These are phyloP conservation scores for Cenchrus purpureus DNA, from an alignment of 176 grass and related monocot genomes.

Conservation along the genomic window DNA sequence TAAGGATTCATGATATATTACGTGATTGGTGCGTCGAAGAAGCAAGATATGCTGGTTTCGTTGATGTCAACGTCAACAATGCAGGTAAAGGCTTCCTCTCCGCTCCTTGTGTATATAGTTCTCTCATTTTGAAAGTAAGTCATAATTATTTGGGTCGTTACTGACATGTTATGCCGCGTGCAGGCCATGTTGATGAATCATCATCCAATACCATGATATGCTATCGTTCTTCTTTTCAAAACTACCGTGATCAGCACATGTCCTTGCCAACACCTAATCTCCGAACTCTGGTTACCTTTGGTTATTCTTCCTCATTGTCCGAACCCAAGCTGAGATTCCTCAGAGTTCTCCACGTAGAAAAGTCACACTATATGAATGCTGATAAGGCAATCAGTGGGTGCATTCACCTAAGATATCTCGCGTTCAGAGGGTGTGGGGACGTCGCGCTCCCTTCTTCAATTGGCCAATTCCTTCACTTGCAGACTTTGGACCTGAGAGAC, in stretches of 20 bases:
- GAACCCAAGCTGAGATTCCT: conserved; percentile 16
- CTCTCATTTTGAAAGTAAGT: background rate
- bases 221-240: conserved; percentile 27
- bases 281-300: conserved; percentile 40
- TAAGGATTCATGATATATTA: conserved; percentile 47
- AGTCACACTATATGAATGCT: background rate
- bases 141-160: background rate
- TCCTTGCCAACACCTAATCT: background rate
- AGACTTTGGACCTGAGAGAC: conserved; percentile 34
- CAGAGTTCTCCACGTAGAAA: conserved; percentile 52
- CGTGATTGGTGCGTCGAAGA: conserved; percentile 50
- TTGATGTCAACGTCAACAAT: background rate
- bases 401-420: conserved; percentile 46
- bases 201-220: background rate
- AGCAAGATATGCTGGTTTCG: conserved; percentile 34
- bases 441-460: conserved; percentile 34
- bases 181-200: background rate
- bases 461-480: conserved; percentile 34
- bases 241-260: background rate
- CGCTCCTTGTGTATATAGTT: background rate
- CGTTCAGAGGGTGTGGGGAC: background rate
- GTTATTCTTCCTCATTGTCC: background rate
- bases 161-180: background rate
- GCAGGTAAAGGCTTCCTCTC: background rate
- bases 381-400: conserved; percentile 22